Evolutionary conservation across 352 stramenopile species (phyloP), one percentile per base, ranked within the genome.

Genomic region (Globisporangium middletonii): DNA sequence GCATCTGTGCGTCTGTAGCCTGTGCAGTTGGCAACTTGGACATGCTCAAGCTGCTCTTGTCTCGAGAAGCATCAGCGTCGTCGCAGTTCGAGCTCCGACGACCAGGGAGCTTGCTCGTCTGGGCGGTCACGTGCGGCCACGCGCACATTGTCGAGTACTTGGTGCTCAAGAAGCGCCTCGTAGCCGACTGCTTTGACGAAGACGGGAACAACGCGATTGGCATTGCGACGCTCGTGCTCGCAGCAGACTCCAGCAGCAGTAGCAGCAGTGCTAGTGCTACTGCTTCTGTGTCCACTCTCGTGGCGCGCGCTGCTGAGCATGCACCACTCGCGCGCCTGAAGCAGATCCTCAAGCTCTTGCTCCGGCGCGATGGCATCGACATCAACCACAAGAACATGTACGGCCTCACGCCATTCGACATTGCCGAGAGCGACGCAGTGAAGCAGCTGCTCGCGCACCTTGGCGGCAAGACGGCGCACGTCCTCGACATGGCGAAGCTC

Each of bases 351-450:
- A 69, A 69, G 49, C 42, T 70, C 1, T 46, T 72, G 48, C 53
- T 71, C 4, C 62, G 64, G 0, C 55, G 50, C 15, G 68, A 74
- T 0, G 50, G 37, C 13, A 69, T 79, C 28, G 77, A 89, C 42
- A 70, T 92, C 51, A 83, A 89, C 55, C 77, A 88, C 68, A 88
- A 83, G 50, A 89, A 89, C 66, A 77, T 77, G 60, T 65, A 75
- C 50, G 79, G 79, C 1, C 76, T 89, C 46, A 87, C 77, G 4
- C 67, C 79, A 1, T 73, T 75, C 27, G 79, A 92, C 45, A 65
- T 79, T 4, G 75, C 77, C 2, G 72, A 86, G 53, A 72, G 70
- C 11, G 35, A 62, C 3, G 57, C 69, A 11, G 64, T 73, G 2
- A 87, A 87, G 46, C 53, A 69, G 8, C 37, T 88, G 44, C 63